Evolutionary conservation across 164 flowering plant species (phyloP).

Genomic region (Cinnamomum chago): DNA sequence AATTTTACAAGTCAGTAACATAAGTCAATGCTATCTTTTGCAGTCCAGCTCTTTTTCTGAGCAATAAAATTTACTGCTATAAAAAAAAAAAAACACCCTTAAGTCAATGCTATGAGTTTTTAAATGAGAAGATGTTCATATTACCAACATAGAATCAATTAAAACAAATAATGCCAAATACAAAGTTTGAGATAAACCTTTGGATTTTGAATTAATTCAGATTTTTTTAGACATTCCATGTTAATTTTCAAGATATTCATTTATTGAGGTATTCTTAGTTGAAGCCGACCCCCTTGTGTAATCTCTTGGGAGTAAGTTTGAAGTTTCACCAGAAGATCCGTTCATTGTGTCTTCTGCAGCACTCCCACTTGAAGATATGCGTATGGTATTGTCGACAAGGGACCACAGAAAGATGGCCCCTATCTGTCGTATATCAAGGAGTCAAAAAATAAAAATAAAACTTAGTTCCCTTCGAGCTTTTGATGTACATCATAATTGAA

Average conservation of each 20-base stretch:
- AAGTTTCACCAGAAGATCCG: conserved; percentile 18
- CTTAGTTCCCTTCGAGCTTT: not conserved
- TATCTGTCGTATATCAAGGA: conserved; percentile 30
- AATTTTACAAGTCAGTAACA: too few species aligned
- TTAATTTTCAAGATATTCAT: conserved; percentile 13
- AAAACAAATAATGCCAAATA: not conserved
- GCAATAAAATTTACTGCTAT: too few species aligned
- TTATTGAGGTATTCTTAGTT: conserved; percentile 8
- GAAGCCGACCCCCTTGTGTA: conserved; percentile 20
- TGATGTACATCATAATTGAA: not conserved
- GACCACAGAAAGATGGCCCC: conserved; percentile 73
- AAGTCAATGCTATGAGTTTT: not conserved
- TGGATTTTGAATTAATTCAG: not conserved
- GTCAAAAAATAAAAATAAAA: not conserved
- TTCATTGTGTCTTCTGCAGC: conserved; percentile 11
- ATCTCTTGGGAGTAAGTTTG: conserved; percentile 10
- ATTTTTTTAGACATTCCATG: not conserved
- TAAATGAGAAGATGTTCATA: not conserved
- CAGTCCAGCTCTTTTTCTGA: too few species aligned
- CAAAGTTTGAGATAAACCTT: not conserved
- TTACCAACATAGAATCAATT: too few species aligned
- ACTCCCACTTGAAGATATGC: conserved; percentile 29
- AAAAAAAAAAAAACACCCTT: too few species aligned
- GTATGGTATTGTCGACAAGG: conserved; percentile 51
- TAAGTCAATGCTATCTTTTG: too few species aligned